Base-by-base conservation (phyloP, 306 rosid genomes). In the Lathyrus sativus region DNA sequence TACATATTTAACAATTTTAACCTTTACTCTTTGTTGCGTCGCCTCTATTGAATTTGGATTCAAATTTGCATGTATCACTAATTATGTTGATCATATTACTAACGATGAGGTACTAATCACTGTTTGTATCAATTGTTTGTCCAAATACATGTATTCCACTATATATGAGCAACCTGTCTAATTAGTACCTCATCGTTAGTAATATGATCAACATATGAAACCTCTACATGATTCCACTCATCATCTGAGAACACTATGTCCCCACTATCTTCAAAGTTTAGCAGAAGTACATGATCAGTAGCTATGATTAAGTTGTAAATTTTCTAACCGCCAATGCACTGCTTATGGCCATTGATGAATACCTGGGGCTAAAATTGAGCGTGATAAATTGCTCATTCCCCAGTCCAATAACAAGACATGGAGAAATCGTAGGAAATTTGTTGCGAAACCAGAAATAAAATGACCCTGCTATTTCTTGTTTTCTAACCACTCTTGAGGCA, bases 151-250 rank as follows among this genome's bases (percentile, higher is more conserved):
- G 51, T 26, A 76, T 18, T 46, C 73, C 77, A 0, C 4, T 4
- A 45, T 41, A 9, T 7, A 15, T 56, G 3, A n/a, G 11, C 51
- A 51, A 7, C 35, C 12, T 1, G 6, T 24, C 7, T 11, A 17
- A 66, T 31, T 9, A 9, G 41, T 12, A 9, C 42, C 15, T 29
- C 65, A 0, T 13, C 8, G 18, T 66, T 2, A 17, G 54, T 14
- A 14, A 44, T 35, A 37, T 71, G 56, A 43, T 70, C 42, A 1
- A 9, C 54, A 60, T 19, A 60, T 11, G 54, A 64, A 14, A 71
- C 9, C 49, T 35, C 41, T 11, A 6, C 81, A 11, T 9, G 39
- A 41, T 65, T 77, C 81, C 81, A 77, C 15, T 24, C 33, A 24
- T 62, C 8, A 12, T 65, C 35, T 39, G 13, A 4, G 8, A 15